Base-by-base conservation (phyloP, 306 rosid species). In the Begonia masoniana region DNA sequence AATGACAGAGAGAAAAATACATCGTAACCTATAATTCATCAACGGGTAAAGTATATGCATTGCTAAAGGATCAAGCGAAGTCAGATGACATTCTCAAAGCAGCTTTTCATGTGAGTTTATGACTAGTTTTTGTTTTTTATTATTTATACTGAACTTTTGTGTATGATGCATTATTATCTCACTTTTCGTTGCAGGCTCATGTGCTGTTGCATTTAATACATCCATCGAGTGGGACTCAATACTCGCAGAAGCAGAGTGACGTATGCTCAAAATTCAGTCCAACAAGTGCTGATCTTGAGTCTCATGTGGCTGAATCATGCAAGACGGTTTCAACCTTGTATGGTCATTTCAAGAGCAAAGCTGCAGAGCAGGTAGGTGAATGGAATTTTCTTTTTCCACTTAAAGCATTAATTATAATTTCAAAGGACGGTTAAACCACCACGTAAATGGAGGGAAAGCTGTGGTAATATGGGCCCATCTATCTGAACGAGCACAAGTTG, bases 1-100 rank as follows among this genome's bases (percentile, higher is more conserved):
- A 68, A 47, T 50, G 53, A 62, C 84, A 91, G 99, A 83, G 66
- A 66, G 99, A 91, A 71, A 83, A 61, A 69, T 91, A 91, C 67
- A 73, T 91, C 21, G 86, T 91, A 64, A 81, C 99, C 4, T 91
- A 86, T 61, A 83, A 91, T 58, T 85, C 87, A 59, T 69, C 79
- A 35, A 86, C 81, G 69, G 73, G 71, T 57, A 86, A 86, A 72
- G 88, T 86, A 62, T 84, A 86, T 67, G 99, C 99, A 31, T 81
- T 91, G 70, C 86, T 91, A 48, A 91, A 91, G 74, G 95, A 83
- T 68, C 82, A 83, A 76, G 99, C 99, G 0, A 86, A 81, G 83
- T 74, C 99, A 9, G 99, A 91, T 31, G 99, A 91, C 80, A 91
- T 91, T 69, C 67, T 91, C 43, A 91, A 86, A 75, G 99, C 99